Conservation (phyloP, 2,329 filamentous ascomycete species). For the Exophiala sp. region DNA sequence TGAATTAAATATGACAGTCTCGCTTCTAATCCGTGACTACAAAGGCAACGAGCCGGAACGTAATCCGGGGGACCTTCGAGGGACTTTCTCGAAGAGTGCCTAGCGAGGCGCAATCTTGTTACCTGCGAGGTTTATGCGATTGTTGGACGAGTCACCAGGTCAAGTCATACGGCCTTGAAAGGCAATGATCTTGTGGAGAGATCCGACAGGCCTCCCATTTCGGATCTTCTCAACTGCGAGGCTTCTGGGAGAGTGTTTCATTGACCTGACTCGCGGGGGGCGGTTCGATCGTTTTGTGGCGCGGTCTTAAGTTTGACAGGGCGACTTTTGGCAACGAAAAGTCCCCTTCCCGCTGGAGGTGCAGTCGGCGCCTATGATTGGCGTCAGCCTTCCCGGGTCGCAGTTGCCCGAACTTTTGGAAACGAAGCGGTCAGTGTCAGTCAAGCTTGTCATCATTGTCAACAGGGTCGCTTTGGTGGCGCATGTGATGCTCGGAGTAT, state of each 20-base stretch:
- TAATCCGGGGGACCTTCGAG: neutral
- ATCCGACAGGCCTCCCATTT: neutral
- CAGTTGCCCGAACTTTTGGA: neutral
- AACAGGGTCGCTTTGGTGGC: too few species aligned
- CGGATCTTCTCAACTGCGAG: neutral
- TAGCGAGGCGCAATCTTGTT: constrained; percentile 18
- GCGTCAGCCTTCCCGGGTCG: neutral
- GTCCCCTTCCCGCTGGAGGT: neutral
- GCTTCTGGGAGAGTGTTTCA: neutral
- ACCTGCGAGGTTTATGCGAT: constrained; percentile 3
- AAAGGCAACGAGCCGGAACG: constrained; percentile 2
- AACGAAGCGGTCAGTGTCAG: neutral
- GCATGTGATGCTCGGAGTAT: too few species aligned
- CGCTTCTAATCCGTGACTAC: constrained; percentile 11
- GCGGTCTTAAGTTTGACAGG: neutral
- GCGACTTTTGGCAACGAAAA: constrained; percentile 6
- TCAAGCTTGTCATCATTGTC: too few species aligned
- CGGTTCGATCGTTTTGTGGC: constrained; percentile 5
- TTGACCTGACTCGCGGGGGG: constrained; percentile 7
- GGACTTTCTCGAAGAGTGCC: constrained; percentile 9
- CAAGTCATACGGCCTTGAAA: constrained; percentile 14
- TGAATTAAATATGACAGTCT: neutral
- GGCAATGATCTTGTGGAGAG: constrained; percentile 4
- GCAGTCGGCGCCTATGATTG: too few species aligned
- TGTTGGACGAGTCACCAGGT: constrained; percentile 19